Conservation (phyloP, 176 grass and related monocot genomes). For the Melocanna baccifera region DNA sequence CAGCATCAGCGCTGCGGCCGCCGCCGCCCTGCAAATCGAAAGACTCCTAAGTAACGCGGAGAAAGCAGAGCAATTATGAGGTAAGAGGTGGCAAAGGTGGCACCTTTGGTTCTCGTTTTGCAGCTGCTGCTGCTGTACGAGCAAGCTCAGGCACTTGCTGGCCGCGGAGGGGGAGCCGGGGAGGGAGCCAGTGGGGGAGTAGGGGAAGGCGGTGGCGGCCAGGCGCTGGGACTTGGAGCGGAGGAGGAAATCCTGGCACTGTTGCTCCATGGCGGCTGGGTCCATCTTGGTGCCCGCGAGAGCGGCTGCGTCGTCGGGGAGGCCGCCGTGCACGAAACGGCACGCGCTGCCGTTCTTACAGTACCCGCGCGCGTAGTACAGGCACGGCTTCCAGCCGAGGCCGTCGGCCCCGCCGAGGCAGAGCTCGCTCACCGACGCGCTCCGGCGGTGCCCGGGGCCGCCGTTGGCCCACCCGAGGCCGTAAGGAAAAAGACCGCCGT, state of each 20-base stretch:
- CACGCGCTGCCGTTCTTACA: conserved; percentile 91
- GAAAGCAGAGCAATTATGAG: neutral
- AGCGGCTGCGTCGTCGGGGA: conserved; percentile 52
- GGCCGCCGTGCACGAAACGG: conserved; percentile 69
- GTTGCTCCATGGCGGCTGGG: conserved; percentile 41
- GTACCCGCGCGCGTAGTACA: conserved; percentile 91
- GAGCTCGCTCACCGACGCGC: conserved; percentile 73
- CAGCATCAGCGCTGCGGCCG: conserved; percentile 70
- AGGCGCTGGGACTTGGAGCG: conserved; percentile 81
- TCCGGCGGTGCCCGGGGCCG: conserved; percentile 62
- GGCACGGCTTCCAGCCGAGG: conserved; percentile 79
- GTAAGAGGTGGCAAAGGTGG: neutral
- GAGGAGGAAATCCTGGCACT: conserved; percentile 81
- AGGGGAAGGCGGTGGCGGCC: conserved; percentile 57
- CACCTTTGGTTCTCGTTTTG: conserved; percentile 94
- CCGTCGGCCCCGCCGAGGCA: conserved; percentile 55
- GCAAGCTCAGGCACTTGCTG: conserved; percentile 74
- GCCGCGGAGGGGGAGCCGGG: conserved; percentile 66
- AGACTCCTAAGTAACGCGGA: neutral
- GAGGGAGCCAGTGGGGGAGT: conserved; percentile 75
- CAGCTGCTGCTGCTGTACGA: conserved; percentile 85
- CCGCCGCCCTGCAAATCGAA: conserved; percentile 46
- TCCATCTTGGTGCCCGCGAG: conserved; percentile 37
- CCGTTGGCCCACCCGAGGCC: conserved; percentile 35
- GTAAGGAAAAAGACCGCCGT: conserved; percentile 33